Conservation (phyloP, 2,329 filamentous ascomycete species). For the Aspergillus ochraceoroseus region DNA sequence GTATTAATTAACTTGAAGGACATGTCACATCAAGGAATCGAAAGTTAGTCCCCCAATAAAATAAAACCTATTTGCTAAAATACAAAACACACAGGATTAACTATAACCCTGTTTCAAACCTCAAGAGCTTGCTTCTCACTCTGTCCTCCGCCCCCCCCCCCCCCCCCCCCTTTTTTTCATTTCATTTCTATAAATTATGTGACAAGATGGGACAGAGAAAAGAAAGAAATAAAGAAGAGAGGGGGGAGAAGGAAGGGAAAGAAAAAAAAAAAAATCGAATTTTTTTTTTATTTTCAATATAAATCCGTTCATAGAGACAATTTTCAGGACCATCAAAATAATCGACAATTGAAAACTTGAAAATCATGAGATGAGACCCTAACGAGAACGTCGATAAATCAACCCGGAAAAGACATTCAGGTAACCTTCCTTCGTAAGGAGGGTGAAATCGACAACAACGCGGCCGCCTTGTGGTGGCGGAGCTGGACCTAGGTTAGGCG, state of each 20-base stretch:
- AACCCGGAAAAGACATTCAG: conserved; percentile 40
- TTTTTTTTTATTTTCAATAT: conserved; percentile 3
- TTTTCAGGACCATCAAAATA: background rate
- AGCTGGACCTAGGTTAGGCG: conserved; percentile 26
- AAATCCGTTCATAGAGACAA: background rate
- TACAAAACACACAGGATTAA: too few relatives aligned
- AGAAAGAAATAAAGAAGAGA: conserved; percentile 1
- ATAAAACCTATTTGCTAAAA: too few relatives aligned
- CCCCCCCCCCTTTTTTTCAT: too few relatives aligned
- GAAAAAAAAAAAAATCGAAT: conserved; percentile 1
- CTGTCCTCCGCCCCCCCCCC: too few relatives aligned
- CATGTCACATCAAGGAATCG: too few relatives aligned
- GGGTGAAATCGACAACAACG: conserved; percentile 39
- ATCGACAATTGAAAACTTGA: background rate
- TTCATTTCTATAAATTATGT: too few relatives aligned
- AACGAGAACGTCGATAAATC: conserved; percentile 32
- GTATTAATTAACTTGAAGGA: too few relatives aligned
- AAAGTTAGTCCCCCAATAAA: too few relatives aligned
- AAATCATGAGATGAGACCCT: conserved; percentile 4
- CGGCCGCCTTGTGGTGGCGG: conserved; percentile 29
- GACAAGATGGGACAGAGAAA: background rate
- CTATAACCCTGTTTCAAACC: too few relatives aligned
- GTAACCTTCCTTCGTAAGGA: conserved; percentile 41
- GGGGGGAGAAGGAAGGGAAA: conserved; percentile 4
- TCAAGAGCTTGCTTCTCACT: too few relatives aligned